Base-by-base conservation (phyloP, 176 grass and related monocot genomes). In the Saccharum officinarum region DNA sequence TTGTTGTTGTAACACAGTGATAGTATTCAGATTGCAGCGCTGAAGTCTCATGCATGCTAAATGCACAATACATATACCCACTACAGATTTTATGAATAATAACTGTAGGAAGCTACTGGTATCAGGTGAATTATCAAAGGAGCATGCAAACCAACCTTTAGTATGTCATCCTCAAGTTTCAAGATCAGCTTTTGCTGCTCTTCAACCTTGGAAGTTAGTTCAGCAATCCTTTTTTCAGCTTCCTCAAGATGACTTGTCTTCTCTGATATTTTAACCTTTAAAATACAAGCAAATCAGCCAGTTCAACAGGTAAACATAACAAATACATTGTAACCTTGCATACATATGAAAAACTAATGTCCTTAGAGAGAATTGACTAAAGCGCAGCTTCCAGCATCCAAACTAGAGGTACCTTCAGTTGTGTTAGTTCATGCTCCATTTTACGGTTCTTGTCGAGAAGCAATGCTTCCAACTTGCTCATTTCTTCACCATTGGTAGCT, bases 381-480 rank as follows among this genome's bases (percentile, higher is more conserved):
- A 88, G 30, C 52, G 33, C 47, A 75, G n/a, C 52, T 75, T 80
- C 17, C 76, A 84, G 50, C 4, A 64, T 76, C 18, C 57, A 91
- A 80, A 76, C 75, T 60, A 74, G 71, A 85, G 23, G 23, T 44
- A 99, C 97, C 97, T 99, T 99, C 82, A 99, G 82, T 77, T 96
- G 94, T 63, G 97, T 99, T 75, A 99, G 83, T 78, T 99, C 97
- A 96, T 99, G 97, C 92, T 99, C 97, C 97, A 96, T 99, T 91
- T 99, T 99, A 79, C 92, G 88, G 75, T 99, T 99, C 88, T 99
- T 99, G 71, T 99, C 93, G 63, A 99, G 97, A 87, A 99, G 92
- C 61, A 99, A 88, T 82, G 92, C 93, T 90, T 99, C 97, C 74
- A 99, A 46, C 82, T 99, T 99, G 88, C 97, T 99, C 97, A 99